Base-by-base conservation (phyloP, 352 stramenopile species). In the Hyaloperonospora arabidopsidis region DNA sequence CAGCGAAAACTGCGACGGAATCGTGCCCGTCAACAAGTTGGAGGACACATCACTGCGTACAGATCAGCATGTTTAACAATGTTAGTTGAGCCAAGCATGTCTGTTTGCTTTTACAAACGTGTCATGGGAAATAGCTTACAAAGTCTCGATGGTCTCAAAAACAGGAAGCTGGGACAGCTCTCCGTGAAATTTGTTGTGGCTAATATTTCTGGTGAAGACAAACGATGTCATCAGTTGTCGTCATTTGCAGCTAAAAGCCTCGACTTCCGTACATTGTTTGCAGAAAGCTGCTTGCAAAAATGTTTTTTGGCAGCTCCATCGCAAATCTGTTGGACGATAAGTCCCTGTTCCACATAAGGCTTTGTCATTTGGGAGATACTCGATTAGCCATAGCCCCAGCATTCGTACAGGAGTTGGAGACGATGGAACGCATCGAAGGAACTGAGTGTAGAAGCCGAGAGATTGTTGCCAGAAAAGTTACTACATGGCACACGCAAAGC, bases 221-320 rank as follows among this genome's bases (percentile, higher is more conserved):
- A 43, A 21, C 40, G 50, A 23, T 12, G 34, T 52, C 40, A 36
- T 28, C 45, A 60, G 35, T 52, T 5, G 47, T 56, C 41, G 8
- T 32, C 29, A 34, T 23, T 11, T 11, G 18, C 34, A 12, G 21
- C 29, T 22, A 29, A 28, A 5, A 28, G 13, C 10, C 15, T 25
- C 6, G 8, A 22, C 2, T 57, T 54, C 7, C 72, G 43, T 72
- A 89, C 79, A 86, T 56, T 28, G 46, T 61, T 48, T 74, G 63
- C 17, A 89, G 47, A 34, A 65, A 74, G 13, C 79, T 57, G 22
- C 68, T 76, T 13, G 62, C 46, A 59, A 87, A 78, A 8, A 86
- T 50, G 3, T 44, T 70, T 2, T 4, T 51, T 0, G 74, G 49
- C 7, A 87, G 22, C n/a, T 64, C 44, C 0, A 73, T 25, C 11